Evolutionary conservation across 306 rosid genomes (phyloP).

Genomic region (Fragaria vesca): DNA sequence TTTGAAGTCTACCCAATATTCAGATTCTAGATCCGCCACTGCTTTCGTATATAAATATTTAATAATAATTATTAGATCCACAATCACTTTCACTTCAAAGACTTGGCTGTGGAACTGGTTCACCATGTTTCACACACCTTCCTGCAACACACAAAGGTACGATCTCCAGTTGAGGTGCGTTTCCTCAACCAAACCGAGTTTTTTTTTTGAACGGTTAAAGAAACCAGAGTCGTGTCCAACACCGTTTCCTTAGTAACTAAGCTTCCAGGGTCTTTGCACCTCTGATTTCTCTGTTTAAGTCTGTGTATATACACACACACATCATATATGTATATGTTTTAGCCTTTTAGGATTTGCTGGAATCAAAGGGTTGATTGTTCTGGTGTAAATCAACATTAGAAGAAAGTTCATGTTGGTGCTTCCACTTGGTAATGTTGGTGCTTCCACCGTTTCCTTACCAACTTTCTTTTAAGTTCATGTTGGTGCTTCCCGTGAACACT

Average conservation of each 20-base stretch:
- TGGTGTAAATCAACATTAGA: no score
- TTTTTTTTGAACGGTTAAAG: slow-evolving; percentile 38
- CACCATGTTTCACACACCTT: no score
- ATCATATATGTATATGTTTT: neutral
- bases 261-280: neutral
- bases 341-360: neutral
- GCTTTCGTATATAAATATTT: no score
- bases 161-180: neutral
- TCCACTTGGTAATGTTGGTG: no score
- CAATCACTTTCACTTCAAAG: no score
- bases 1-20: no score
- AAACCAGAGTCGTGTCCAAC: slow-evolving; percentile 30
- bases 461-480: neutral
- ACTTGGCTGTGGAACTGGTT: no score
- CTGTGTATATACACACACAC: neutral
- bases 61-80: no score
- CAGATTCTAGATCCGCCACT: no score
- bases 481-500: slow-evolving; percentile 30
- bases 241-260: neutral
- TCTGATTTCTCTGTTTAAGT: neutral
- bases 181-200: neutral
- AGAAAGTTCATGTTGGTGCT: no score
- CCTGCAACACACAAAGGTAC: no score
- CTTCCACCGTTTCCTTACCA: no score
- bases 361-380: neutral